These are phyloP conservation scores for Amaranthus tricolor DNA, from an alignment of 179 eudicot genomes.

Conservation along the genomic window DNA sequence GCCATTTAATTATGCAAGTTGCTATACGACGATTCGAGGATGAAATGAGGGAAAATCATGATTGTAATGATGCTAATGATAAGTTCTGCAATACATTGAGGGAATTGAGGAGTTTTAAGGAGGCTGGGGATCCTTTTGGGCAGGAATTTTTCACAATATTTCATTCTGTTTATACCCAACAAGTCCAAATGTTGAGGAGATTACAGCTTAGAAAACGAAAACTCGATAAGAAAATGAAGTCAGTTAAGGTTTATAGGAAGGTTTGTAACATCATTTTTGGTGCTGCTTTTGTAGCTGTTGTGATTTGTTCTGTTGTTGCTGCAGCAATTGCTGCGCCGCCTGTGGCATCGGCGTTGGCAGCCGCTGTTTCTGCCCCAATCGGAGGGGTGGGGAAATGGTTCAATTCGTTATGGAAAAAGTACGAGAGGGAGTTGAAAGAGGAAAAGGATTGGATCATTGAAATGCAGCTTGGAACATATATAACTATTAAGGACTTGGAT, in stretches of 20 bases:
- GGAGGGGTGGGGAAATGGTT: constrained; percentile 63
- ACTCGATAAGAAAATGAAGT: constrained; percentile 47
- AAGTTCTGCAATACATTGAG: constrained; percentile 37
- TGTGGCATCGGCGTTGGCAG: constrained; percentile 52
- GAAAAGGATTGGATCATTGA: constrained; percentile 36
- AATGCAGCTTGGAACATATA: constrained; percentile 43
- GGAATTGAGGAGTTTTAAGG: constrained; percentile 47
- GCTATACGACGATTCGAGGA: constrained; percentile 43
- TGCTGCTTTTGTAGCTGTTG: constrained; percentile 47
- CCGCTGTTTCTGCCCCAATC: constrained; percentile 50
- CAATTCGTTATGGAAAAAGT: constrained; percentile 56
- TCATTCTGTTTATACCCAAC: constrained; percentile 37
- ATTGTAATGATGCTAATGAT: constrained; percentile 10
- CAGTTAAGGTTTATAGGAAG: constrained; percentile 44
- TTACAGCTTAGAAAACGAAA: constrained; percentile 44
- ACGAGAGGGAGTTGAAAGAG: constrained; percentile 38
- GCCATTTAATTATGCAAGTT: constrained; percentile 39
- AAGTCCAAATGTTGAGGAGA: constrained; percentile 37
- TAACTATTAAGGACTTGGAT: constrained; percentile 50
- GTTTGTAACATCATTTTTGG: constrained; percentile 50
- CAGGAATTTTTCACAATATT: constrained; percentile 40
- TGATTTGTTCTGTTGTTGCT: constrained; percentile 57
- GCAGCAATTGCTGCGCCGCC: constrained; percentile 57
- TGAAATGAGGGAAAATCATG: constrained; percentile 26
- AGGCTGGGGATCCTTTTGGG: constrained; percentile 48